Conservation (phyloP, 257 asterid species). For the Penstemon newberryi region DNA sequence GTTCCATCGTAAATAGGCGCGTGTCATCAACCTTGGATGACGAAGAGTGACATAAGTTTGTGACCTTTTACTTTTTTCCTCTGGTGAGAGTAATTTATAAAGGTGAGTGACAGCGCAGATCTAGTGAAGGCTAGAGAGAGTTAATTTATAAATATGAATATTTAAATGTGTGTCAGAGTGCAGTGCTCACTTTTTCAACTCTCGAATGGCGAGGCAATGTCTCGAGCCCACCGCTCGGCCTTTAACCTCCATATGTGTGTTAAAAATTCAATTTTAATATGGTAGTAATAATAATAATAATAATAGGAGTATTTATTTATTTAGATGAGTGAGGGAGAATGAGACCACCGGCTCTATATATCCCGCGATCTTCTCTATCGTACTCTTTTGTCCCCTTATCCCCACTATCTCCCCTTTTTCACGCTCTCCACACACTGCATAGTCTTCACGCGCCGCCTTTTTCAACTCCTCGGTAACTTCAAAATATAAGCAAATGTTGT, state of each 20-base stretch:
- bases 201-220: background rate
- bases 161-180: background rate
- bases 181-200: background rate
- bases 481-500: too few species aligned
- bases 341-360: slow-evolving; percentile 21
- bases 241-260: background rate
- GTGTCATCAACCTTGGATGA: too few species aligned
- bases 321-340: background rate
- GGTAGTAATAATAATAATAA: too few species aligned
- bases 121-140: slow-evolving; percentile 22
- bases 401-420: background rate
- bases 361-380: slow-evolving; percentile 28
- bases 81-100: background rate
- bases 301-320: background rate
- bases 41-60: too few species aligned
- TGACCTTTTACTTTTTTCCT: background rate
- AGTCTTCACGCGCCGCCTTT: background rate
- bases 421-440: background rate
- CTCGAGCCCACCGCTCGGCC: slow-evolving; percentile 29
- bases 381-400: slow-evolving; percentile 20
- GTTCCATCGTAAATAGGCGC: too few species aligned
- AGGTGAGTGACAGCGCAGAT: slow-evolving; percentile 30
- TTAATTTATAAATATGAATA: background rate
- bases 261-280: background rate
- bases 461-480: background rate